Base-by-base conservation (phyloP, 2,329 filamentous ascomycete species). In the Claviceps arundinis region DNA sequence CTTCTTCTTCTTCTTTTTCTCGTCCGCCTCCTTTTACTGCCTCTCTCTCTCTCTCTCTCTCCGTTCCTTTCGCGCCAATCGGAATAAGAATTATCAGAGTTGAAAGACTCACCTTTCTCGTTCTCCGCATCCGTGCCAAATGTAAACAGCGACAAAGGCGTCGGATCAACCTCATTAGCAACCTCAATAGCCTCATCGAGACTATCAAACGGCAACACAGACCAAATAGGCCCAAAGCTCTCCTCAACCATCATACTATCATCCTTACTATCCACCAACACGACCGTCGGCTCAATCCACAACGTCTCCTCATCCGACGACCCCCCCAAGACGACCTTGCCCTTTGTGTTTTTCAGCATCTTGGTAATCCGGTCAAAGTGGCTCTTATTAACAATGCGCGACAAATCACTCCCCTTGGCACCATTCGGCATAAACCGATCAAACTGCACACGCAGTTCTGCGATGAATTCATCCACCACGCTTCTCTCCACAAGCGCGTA, bases 271-370 rank as follows among this genome's bases (percentile, higher is more conserved):
- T 87, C 76, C 40, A 96, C 85, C 55, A 88, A 76, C n/a, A 98
- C 82, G n/a, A 91, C 82, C 0, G 93, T 98, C 1, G 90, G 88
- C 65, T 91, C 89, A 59, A 98, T 93, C 69, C 86, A 96, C 48
- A 86, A 81, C 37, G 88, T 78, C 38, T 77, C 73, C 64, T 87
- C 83, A 65, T 97, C 89, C 71, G 86, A 83, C 51, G 83, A 81
- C 48, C 93, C 93, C 50, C 93, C 93, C 61, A 95, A 72, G 48
- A 97, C 75, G 57, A 98, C 89, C 70, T 87, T 86, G 66, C 93
- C 93, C 56, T 79, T 78, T 52, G 81, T 85, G 52, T 81, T 76
- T 65, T 95, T 89, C n/a, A 98, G 73, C 87, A 97, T 89, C 62
- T 81, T 81, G 78, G 93, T 95, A 59, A 97, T 76, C 40, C 91